Evolutionary conservation across 331 rosid genomes (phyloP).

Genomic region (Acacia concinna): DNA sequence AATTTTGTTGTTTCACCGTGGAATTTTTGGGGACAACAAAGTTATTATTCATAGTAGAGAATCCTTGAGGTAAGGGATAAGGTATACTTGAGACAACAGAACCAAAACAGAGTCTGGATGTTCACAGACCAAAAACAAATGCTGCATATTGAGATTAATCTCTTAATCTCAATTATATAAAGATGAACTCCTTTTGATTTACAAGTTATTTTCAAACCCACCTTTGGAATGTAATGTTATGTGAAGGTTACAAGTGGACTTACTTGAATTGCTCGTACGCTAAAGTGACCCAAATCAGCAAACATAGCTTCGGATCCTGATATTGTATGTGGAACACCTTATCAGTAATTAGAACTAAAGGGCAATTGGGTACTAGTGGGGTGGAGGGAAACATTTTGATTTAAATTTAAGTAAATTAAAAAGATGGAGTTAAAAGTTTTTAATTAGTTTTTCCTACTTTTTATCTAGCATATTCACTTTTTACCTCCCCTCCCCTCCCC

Average conservation of each 20-base stretch:
- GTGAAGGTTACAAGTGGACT: conserved; percentile 6
- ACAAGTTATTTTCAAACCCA: no score
- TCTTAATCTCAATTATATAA: no score
- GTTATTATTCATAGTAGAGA: background rate
- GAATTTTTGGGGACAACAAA: background rate
- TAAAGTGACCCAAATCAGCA: conserved; percentile 90
- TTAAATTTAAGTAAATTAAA: no score
- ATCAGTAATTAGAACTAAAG: background rate
- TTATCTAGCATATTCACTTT: no score
- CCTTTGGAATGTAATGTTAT: background rate
- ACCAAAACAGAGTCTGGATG: background rate
- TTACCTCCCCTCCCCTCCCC: no score
- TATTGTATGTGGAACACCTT: background rate
- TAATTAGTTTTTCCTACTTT: no score
- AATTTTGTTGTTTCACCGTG: background rate
- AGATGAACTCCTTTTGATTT: no score
- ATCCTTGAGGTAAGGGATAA: background rate
- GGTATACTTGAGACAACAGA: background rate
- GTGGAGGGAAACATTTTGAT: no score
- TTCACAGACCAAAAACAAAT: background rate
- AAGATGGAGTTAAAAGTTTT: no score
- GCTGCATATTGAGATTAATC: background rate
- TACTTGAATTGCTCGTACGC: conserved; percentile 68
- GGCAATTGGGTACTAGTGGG: no score
- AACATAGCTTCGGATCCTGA: conserved; percentile 90